A percentile compares a stretch with the other conserved stretches of the same genome.
These are phyloP conservation scores for Gossypium sturtianum DNA, from an alignment of 345 rosid species.

Conservation along the genomic window DNA sequence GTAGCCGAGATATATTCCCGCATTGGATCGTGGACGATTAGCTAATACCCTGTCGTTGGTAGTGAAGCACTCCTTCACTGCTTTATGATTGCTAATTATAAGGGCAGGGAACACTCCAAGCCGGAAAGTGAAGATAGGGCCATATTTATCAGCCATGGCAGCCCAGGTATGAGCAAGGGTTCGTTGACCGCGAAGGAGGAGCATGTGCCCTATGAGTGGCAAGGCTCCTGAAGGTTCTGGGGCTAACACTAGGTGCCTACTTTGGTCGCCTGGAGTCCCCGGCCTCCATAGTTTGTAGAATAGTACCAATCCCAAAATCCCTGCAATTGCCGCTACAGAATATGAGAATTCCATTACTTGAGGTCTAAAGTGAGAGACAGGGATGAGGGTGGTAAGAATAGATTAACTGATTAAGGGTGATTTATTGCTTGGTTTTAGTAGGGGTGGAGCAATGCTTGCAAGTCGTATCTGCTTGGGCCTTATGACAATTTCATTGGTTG, in stretches of 20 bases:
- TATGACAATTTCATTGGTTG: neutral
- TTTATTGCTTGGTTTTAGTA: too few species aligned
- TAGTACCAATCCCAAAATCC: neutral
- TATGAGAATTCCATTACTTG: neutral
- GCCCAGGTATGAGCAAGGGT: too few species aligned
- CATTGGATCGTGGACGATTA: conserved; percentile 23
- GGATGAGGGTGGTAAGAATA: neutral
- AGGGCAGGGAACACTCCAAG: neutral
- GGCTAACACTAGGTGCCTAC: neutral
- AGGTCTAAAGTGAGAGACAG: neutral
- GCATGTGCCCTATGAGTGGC: conserved; percentile 11
- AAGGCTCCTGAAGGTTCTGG: conserved; percentile 12
- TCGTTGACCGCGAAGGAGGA: neutral
- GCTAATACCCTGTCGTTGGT: conserved; percentile 23
- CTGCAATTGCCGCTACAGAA: neutral
- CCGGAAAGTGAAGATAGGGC: conserved; percentile 2
- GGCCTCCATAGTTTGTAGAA: conserved; percentile 3
- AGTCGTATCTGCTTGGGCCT: neutral
- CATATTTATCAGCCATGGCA: too few species aligned
- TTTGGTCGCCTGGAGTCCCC: neutral
- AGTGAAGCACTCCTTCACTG: conserved; percentile 28
- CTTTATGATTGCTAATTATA: neutral
- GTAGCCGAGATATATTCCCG: conserved; percentile 9
- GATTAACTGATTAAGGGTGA: neutral
- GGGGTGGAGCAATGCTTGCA: neutral